Percentiles rank a stretch among this genome's conserved stretches.
Evolutionary conservation across 2,329 filamentous ascomycete species (phyloP).

Genomic region (Aspergillus piperis): DNA sequence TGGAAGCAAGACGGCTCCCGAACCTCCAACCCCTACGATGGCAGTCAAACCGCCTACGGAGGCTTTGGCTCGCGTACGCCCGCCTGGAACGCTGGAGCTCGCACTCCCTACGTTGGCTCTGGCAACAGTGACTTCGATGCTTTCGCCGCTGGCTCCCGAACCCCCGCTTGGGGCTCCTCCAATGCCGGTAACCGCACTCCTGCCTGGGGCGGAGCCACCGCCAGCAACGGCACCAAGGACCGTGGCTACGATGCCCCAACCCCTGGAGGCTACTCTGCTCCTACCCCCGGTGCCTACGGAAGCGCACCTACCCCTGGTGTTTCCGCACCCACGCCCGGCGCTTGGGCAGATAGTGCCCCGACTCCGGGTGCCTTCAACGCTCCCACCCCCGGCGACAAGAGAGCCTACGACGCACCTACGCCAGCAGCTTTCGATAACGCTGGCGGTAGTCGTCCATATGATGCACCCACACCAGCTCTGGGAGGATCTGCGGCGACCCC

Average conservation of each 20-base stretch:
- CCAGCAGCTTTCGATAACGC: constrained; percentile 33
- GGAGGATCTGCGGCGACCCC: constrained; percentile 42
- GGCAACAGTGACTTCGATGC: constrained; percentile 67
- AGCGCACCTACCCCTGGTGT: constrained; percentile 69
- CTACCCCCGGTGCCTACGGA: constrained; percentile 61
- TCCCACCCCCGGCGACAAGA: constrained; percentile 45
- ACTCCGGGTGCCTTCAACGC: constrained; percentile 50
- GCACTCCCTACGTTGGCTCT: constrained; percentile 69
- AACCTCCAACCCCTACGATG: constrained; percentile 63
- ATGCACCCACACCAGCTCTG: constrained; percentile 54
- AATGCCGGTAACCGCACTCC: constrained; percentile 49
- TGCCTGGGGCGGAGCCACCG: constrained; percentile 42
- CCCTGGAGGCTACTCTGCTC: constrained; percentile 68
- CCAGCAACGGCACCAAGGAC: constrained; percentile 32
- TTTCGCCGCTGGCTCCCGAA: constrained; percentile 72
- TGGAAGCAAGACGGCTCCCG: constrained; percentile 60
- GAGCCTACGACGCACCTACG: constrained; percentile 40
- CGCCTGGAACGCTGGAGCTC: constrained; percentile 75
- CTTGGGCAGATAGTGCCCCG: constrained; percentile 48
- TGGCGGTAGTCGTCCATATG: constrained; percentile 33
- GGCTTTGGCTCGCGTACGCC: constrained; percentile 64
- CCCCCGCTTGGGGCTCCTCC: constrained; percentile 68
- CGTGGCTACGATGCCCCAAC: constrained; percentile 72
- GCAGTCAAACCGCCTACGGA: constrained; percentile 76
- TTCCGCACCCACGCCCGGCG: constrained; percentile 56